Percentiles rank a stretch among this genome's conserved stretches.
phyloP scores from a whole-genome alignment of 305 asterid species.

The Stenogyne calaminthoides region DNA sequence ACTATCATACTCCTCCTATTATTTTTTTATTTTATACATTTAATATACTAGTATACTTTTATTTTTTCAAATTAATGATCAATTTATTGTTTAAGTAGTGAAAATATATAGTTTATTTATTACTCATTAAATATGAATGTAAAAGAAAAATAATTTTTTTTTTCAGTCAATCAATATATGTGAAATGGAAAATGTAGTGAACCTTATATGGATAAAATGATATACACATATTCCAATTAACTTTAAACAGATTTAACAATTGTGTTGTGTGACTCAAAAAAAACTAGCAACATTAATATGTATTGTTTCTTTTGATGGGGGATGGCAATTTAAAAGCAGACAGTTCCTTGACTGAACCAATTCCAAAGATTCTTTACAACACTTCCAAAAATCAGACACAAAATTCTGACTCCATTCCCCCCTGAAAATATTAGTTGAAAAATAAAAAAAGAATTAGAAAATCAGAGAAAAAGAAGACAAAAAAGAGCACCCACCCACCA shows the following conservation, averaged over 20 bases:
- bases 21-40: too few relatives aligned
- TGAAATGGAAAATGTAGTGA: too few relatives aligned
- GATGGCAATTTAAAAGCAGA: conserved; percentile 29
- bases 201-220: too few relatives aligned
- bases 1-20: too few relatives aligned
- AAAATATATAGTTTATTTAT: too few relatives aligned
- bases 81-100: too few relatives aligned
- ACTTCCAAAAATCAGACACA: conserved; percentile 50
- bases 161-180: too few relatives aligned
- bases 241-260: too few relatives aligned
- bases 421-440: conserved; percentile 33
- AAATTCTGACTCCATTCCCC: conserved; percentile 39
- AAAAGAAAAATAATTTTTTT: too few relatives aligned
- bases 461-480: conserved; percentile 36
- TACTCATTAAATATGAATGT: too few relatives aligned
- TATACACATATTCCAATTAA: too few relatives aligned
- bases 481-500: not conserved
- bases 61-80: not conserved
- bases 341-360: conserved; percentile 42
- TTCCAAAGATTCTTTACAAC: conserved; percentile 59
- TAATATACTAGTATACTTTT: too few relatives aligned
- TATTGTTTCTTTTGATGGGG: not conserved
- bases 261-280: not conserved
- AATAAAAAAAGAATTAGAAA: conserved; percentile 31
- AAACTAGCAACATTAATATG: not conserved